Evolutionary conservation across 164 flowering plant species (phyloP), one percentile per base, ranked within the genome.

Genomic region (Umbilicus rupestris): DNA sequence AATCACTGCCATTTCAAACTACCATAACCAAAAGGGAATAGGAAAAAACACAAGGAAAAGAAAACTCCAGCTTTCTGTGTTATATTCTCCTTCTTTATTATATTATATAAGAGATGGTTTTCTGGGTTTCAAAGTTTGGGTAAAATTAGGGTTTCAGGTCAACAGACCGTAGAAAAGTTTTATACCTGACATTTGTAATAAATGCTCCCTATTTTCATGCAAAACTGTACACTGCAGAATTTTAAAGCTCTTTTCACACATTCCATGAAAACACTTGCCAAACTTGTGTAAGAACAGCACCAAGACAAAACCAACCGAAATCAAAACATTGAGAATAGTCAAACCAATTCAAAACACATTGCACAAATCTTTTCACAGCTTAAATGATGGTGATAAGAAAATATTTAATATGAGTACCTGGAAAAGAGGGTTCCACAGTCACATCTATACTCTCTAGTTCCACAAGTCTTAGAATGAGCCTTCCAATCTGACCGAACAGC

Each of bases 401-500:
- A 64, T 31, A 37, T 39, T 29, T 15, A 37, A 63, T 19, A 9
- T 9, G 44, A 63, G 41, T 82, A 90, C 98, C 98, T 90, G 70
- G 92, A 80, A 84, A 92, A 92, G 69, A 88, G 82, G 73, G 91
- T 85, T 70, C 98, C 96, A 82, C 98, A 92, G 68, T 90, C 96
- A 77, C 98, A 92, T 77, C 83, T 79, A 69, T 88, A 88, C 68
- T 90, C 96, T 73, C 88, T 84, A 1, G 92, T 89, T 11, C 98
- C 98, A 78, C 98, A 92, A 30, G 82, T 88, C 68, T 92, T 92
- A 11, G 83, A 78, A 67, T 92, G 96, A 74, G 98, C 98, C 72
- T 87, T 92, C 91, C 92, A 87, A 79, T 92, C 98, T 0, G 98
- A 90, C 66, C 87, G 89, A 78, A 92, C 98, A 7, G 98, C 98